Conservation (phyloP, 495 filamentous ascomycete species). For the Immersiella caudata region DNA sequence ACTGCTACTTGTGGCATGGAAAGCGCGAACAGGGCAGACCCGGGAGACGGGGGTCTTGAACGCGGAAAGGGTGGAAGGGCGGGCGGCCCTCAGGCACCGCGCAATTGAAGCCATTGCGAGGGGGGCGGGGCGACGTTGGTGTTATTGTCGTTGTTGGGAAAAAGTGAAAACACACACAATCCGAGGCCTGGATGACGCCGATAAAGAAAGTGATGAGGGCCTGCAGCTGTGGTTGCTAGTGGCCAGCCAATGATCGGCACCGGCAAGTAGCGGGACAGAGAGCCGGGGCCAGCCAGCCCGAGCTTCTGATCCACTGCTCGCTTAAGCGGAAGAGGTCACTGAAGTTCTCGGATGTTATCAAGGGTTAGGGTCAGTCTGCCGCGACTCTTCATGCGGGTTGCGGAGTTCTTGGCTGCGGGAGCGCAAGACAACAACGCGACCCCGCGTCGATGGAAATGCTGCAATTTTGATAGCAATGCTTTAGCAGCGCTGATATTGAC, state of each 20-base stretch:
- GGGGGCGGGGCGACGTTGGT: conserved; percentile 3
- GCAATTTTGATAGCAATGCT: conserved; percentile 23
- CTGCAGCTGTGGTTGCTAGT: not conserved
- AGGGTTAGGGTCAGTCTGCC: not conserved
- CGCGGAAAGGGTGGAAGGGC: conserved; percentile 45
- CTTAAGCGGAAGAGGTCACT: not conserved
- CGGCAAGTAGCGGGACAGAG: conserved; percentile 6
- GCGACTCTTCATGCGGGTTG: not conserved
- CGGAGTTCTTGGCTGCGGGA: not conserved
- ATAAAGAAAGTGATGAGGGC: conserved; percentile 19
- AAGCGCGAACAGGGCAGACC: conserved; percentile 41
- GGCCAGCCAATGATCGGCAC: not conserved
- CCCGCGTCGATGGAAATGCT: conserved; percentile 9
- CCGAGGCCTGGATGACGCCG: conserved; percentile 26
- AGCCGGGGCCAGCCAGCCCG: not conserved
- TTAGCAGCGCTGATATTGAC: conserved; percentile 24
- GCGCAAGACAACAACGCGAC: conserved; percentile 21
- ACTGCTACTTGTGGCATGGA: conserved; percentile 50
- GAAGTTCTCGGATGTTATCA: not conserved
- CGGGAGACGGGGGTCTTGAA: conserved; percentile 39
- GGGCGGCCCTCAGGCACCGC: conserved; percentile 48
- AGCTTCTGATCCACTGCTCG: not conserved
- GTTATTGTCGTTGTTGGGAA: conserved; percentile 10
- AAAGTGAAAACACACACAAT: not conserved
- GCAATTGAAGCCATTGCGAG: conserved; percentile 53